Conservation (phyloP, 495 filamentous ascomycete species). For the Penicillium lividum region DNA sequence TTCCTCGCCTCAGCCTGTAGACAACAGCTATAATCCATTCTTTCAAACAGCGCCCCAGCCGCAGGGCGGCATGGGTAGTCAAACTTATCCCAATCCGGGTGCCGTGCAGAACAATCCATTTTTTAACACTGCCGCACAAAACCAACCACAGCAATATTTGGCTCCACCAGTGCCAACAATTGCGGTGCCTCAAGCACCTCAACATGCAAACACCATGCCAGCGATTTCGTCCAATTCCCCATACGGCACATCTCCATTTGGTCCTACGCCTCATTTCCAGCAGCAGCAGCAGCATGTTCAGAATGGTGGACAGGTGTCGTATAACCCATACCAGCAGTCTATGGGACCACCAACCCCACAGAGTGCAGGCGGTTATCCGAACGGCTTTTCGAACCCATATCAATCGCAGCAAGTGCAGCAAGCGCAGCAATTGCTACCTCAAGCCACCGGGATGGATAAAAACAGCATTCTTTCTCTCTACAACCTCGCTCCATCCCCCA, state of each 20-base stretch:
- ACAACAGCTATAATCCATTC: slow-evolving; percentile 65
- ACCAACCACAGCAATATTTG: slow-evolving; percentile 30
- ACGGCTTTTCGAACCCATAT: slow-evolving; percentile 24
- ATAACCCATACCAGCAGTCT: slow-evolving; percentile 42
- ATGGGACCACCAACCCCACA: slow-evolving; percentile 33
- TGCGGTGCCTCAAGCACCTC: slow-evolving; percentile 29
- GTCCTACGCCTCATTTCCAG: slow-evolving; percentile 40
- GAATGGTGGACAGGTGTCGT: slow-evolving; percentile 27
- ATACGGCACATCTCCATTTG: slow-evolving; percentile 37
- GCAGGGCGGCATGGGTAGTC: slow-evolving; percentile 37
- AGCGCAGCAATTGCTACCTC: slow-evolving; percentile 42
- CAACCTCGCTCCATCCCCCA: slow-evolving; percentile 70
- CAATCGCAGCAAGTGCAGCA: slow-evolving; percentile 32
- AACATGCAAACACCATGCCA: slow-evolving; percentile 49
- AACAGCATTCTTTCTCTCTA: slow-evolving; percentile 86
- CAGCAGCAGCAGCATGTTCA: slow-evolving; percentile 27
- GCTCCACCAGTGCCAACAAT: slow-evolving; percentile 34
- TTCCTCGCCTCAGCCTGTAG: slow-evolving; percentile 43
- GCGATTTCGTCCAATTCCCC: slow-evolving; percentile 34
- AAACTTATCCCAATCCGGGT: slow-evolving; percentile 33
- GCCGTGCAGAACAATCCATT: slow-evolving; percentile 54
- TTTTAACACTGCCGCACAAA: slow-evolving; percentile 46
- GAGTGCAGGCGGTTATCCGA: slow-evolving; percentile 16
- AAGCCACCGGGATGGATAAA: slow-evolving; percentile 64
- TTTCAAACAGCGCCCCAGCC: slow-evolving; percentile 50